phyloP scores from a whole-genome alignment of 2,329 filamentous ascomycete genomes.

The Penicillium sp. region DNA sequence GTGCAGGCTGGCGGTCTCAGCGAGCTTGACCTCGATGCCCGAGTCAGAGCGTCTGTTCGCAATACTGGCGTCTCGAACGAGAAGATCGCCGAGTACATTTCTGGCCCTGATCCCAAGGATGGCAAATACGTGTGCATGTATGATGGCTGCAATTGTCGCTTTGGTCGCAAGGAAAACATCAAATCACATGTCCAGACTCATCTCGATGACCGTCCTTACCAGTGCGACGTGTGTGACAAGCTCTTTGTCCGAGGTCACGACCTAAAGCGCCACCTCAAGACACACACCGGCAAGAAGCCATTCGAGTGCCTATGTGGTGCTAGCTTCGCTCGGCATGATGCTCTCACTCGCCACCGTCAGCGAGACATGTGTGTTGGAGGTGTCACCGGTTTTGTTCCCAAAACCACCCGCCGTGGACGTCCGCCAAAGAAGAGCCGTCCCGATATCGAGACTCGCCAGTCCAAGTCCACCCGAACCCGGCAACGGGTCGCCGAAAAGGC shows the following conservation, averaged over 20 bases:
- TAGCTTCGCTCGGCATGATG: slow-evolving; percentile 91
- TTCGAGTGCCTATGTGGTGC: slow-evolving; percentile 93
- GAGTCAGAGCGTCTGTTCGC: slow-evolving; percentile 58
- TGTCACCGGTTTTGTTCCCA: slow-evolving; percentile 72
- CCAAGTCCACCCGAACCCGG: slow-evolving; percentile 54
- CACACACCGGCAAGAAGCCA: slow-evolving; percentile 92
- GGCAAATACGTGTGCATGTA: slow-evolving; percentile 75
- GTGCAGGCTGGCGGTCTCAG: slow-evolving; percentile 44
- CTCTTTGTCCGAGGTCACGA: slow-evolving; percentile 97
- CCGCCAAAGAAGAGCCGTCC: slow-evolving; percentile 57
- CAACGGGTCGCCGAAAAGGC: slow-evolving; percentile 36
- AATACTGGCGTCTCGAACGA: slow-evolving; percentile 83
- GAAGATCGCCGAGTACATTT: slow-evolving; percentile 71
- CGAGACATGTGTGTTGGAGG: slow-evolving; percentile 95
- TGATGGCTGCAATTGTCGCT: slow-evolving; percentile 76
- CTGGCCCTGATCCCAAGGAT: slow-evolving; percentile 65
- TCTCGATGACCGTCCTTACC: slow-evolving; percentile 90
- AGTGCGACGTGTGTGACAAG: slow-evolving; percentile 88
- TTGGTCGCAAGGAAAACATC: slow-evolving; percentile 98
- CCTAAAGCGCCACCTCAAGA: slow-evolving; percentile 94
- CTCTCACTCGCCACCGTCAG: slow-evolving; percentile 87
- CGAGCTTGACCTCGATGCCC: slow-evolving; percentile 49
- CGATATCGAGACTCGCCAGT: slow-evolving; percentile 53
- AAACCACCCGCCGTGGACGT: slow-evolving; percentile 61
- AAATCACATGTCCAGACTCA: slow-evolving; percentile 98